Conservation (phyloP, 495 filamentous ascomycete species). For the Xylaria flabelliformis region DNA sequence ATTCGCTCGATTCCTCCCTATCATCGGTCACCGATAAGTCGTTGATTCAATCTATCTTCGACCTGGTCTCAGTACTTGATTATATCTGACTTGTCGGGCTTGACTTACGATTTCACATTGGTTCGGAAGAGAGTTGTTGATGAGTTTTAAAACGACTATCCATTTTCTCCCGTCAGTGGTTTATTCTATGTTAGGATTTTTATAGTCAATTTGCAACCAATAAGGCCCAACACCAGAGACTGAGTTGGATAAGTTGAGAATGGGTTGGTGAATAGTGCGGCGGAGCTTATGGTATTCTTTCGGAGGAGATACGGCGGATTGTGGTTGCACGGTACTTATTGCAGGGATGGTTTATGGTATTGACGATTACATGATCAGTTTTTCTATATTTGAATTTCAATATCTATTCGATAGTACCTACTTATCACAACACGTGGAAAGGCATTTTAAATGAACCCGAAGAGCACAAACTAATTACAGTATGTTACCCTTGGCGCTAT, state of each 20-base stretch:
- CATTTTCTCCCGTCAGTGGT: neutral
- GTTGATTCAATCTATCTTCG: neutral
- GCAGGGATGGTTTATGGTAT: conserved; percentile 12
- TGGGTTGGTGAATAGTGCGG: neutral
- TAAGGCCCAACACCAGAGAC: neutral
- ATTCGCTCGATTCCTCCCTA: neutral
- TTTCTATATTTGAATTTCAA: conserved; percentile 15
- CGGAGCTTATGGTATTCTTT: neutral
- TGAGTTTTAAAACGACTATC: neutral
- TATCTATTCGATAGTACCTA: neutral
- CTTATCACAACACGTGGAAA: conserved; percentile 12
- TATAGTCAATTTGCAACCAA: neutral
- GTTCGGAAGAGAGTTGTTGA: neutral
- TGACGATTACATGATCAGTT: conserved; percentile 11
- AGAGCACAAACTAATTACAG: neutral
- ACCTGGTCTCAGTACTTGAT: neutral
- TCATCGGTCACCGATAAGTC: neutral
- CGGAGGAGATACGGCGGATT: neutral
- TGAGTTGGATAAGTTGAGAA: neutral
- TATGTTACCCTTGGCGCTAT: neutral
- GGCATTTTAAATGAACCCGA: conserved; percentile 14
- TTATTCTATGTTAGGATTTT: neutral
- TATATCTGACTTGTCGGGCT: neutral
- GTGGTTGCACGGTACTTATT: neutral
- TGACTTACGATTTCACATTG: neutral